Evolutionary conservation across 495 filamentous ascomycete genomes (phyloP), one percentile per base, ranked within the genome.

Genomic region (Astrothelium macrocarpum): DNA sequence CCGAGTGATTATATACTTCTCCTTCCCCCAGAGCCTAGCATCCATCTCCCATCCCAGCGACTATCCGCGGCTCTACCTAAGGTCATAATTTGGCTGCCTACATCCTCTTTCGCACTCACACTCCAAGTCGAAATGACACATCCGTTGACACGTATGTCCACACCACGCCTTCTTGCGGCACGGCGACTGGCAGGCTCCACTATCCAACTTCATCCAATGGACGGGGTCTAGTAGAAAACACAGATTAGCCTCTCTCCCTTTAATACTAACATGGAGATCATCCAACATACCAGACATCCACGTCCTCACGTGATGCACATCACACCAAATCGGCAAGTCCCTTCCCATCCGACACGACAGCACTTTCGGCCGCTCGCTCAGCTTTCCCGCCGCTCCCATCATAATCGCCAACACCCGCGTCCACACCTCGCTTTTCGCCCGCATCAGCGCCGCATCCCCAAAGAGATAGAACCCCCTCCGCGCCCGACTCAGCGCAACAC

Each of bases 401-500:
- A 70, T 71, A 2, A 66, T 59, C 1, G n/a, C n/a, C n/a, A 72
- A 42, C 2, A 74, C 66, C 1, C 75, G 63, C 58, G 65, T 67
- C 80, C 71, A 77, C 36, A 65, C 77, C 71, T 66, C 70, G 65
- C 66, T 73, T 62, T 42, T 71, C 14, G 34, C 65, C 2, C 61
- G 58, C 65, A 92, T 72, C 49, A 83, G 79, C 4, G 76, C 67
- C 16, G 82, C 82, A 66, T 95, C 90, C 2, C 94, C 93, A 67
- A 97, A 96, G 29, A 97, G 80, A 71, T 95, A 62, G 23, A 97
- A 83, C 0, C 94, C 92, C 10, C 85, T 76, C 43, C 82, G 83
- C n/a, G 93, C 94, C 59, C 93, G 87, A 61, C 91, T 96, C 18
- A 96, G 77, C 20, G 94, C 88, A 39, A 97, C 94, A 18, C 92